Evolutionary conservation across 192 early-diverging fungal genomes (phyloP), one percentile per base, ranked within the genome.

Genomic region (Gigaspora rosea): DNA sequence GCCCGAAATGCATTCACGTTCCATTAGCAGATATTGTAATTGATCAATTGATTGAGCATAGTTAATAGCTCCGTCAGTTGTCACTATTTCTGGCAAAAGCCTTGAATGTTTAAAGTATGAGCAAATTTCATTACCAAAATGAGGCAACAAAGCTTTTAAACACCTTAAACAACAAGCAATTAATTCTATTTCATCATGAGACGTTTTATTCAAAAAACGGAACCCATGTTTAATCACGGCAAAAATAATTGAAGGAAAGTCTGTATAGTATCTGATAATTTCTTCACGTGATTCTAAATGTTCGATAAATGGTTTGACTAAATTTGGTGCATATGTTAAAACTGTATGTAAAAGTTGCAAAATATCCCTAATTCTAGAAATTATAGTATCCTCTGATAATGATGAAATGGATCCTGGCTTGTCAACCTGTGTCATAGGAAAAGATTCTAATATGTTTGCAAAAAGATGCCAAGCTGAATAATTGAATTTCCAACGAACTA

Each of bases 1-100:
- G 67, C 80, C 83, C 27, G 41, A 67, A 54, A 80, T 54, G 22
- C 78, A 80, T 68, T 84, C 83, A 20, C 46, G 33, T 18, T 66
- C 16, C n/a, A 66, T 47, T 41, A 66, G 4, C n/a, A 66, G 18
- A 66, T 66, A 41, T 18, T 66, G 64, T 20, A 66, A 66, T 66
- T 66, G 33, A 66, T 41, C 33, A 3, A 47, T 48, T 20, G 41
- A 66, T n/a, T 66, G 64, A 7, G 36, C 8, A 11, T 47, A n/a
- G 18, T 47, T 41, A 3, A 47, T 35, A 33, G n/a, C 8, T 16
- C 36, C 15, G 11, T 66, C 64, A 47, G 33, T 46, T 16, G 33
- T 15, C n/a, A 35, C n/a, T 66, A 46, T n/a, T 3, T 46, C 18
- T n/a, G 64, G 64, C 41, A 66, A 66, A 66, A 66, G 41, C n/a